A percentile compares a stretch with the other conserved stretches of the same genome.
These are phyloP conservation scores for Leucaena leucocephala DNA, from an alignment of 306 rosid genomes.

Conservation along the genomic window DNA sequence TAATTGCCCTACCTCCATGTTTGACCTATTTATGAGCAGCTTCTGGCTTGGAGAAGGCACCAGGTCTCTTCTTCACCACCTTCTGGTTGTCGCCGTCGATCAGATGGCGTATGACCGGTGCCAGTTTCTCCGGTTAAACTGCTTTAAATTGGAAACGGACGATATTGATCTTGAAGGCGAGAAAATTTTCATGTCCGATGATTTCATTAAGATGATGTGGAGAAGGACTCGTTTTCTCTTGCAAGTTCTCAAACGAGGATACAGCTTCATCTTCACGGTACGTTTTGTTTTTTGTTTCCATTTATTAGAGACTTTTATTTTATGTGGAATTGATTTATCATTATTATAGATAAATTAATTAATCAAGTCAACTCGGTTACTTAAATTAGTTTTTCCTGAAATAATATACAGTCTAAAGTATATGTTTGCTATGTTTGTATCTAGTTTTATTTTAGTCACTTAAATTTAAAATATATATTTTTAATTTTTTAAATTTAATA, in stretches of 20 bases:
- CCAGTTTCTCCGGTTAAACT: slow-evolving; percentile 50
- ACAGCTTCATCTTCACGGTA: slow-evolving; percentile 74
- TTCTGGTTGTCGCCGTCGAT: slow-evolving; percentile 67
- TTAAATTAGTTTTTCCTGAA: too few relatives aligned
- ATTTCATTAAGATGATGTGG: slow-evolving; percentile 70
- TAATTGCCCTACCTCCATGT: slow-evolving; percentile 14
- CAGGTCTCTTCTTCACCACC: slow-evolving; percentile 46
- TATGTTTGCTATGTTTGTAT: too few relatives aligned
- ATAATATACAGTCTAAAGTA: too few relatives aligned
- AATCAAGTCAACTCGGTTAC: too few relatives aligned
- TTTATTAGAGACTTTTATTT: too few relatives aligned
- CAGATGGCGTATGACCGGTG: slow-evolving; percentile 69
- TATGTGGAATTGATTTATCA: too few relatives aligned
- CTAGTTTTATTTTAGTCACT: too few relatives aligned
- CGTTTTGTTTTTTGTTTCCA: background rate
- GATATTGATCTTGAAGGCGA: slow-evolving; percentile 64
- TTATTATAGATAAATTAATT: too few relatives aligned
- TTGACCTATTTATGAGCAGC: too few relatives aligned
- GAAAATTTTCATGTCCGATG: slow-evolving; percentile 69
- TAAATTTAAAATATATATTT: too few relatives aligned
- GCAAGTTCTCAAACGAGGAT: slow-evolving; percentile 72
- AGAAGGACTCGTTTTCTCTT: slow-evolving; percentile 40
- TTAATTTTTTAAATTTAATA: too few relatives aligned
- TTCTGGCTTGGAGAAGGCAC: slow-evolving; percentile 44
- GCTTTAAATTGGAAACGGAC: slow-evolving; percentile 61